These are phyloP conservation scores for Penstemon davidsonii DNA, from an alignment of 257 asterid genomes.

Conservation along the genomic window DNA sequence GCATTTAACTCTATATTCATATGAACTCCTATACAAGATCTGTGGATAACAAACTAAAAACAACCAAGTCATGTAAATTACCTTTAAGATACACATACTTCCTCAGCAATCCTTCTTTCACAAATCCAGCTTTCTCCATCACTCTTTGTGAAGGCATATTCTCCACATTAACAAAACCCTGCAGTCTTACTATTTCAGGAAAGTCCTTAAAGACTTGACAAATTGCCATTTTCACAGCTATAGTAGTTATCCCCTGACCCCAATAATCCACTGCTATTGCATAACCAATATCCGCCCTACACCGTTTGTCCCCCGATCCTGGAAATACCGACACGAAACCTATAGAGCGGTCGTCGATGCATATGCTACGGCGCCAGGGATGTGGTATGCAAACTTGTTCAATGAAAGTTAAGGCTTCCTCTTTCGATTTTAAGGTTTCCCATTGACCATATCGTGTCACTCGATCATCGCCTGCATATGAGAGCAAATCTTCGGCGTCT, in stretches of 20 bases:
- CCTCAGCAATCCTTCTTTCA: conserved; percentile 45
- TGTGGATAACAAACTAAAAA: conserved; percentile 41
- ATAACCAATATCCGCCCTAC: conserved; percentile 47
- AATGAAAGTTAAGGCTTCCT: conserved; percentile 50
- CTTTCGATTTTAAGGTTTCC: conserved; percentile 41
- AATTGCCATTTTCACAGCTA: conserved; percentile 41
- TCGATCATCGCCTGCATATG: conserved; percentile 59
- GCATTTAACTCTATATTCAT: not conserved
- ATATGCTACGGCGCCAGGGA: conserved; percentile 56
- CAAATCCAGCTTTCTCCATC: conserved; percentile 48
- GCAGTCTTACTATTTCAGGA: conserved; percentile 41
- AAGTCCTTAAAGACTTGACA: conserved; percentile 37
- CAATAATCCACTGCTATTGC: conserved; percentile 40
- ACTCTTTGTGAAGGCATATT: conserved; percentile 51
- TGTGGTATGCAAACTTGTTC: conserved; percentile 38
- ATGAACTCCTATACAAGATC: not conserved
- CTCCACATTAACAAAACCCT: conserved; percentile 35
- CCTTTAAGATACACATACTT: conserved; percentile 47
- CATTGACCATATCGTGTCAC: conserved; percentile 35
- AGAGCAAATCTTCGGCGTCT: conserved; percentile 43
- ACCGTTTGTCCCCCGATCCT: conserved; percentile 39
- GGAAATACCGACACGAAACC: conserved; percentile 38
- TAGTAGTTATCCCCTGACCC: conserved; percentile 47
- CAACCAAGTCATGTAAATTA: conserved; percentile 33
- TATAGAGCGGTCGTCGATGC: conserved; percentile 43